These are phyloP conservation scores for Neurospora pannonica DNA, from an alignment of 495 filamentous ascomycete species.

Conservation along the genomic window DNA sequence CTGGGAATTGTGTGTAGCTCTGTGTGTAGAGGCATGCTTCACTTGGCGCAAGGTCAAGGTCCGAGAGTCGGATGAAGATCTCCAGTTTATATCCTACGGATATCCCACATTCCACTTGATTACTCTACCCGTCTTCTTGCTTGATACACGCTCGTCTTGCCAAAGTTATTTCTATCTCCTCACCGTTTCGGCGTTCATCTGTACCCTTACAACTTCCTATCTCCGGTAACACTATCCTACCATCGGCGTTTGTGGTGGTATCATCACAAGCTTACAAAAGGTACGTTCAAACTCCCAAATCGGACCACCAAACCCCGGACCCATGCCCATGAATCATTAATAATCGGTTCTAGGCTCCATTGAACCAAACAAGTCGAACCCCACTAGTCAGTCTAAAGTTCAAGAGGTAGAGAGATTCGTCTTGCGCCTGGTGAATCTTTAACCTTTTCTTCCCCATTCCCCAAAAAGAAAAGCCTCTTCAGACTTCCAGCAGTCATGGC, in stretches of 20 bases:
- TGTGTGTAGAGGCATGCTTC: background rate
- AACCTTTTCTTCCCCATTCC: background rate
- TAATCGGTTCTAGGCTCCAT: background rate
- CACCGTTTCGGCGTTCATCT: background rate
- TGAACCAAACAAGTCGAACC: background rate
- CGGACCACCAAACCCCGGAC: background rate
- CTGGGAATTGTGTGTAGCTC: background rate
- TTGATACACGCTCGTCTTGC: background rate
- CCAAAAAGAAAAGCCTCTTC: background rate
- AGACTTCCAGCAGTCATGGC: slow-evolving; percentile 35
- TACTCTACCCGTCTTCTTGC: background rate
- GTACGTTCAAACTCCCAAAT: background rate
- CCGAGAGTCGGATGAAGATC: background rate
- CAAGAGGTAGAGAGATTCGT: background rate
- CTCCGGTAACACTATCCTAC: background rate
- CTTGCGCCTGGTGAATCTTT: background rate
- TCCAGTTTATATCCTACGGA: background rate
- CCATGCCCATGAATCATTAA: background rate
- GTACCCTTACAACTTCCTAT: background rate
- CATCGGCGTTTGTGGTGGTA: background rate
- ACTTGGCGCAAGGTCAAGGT: background rate
- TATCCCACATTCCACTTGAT: background rate
- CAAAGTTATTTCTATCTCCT: background rate
- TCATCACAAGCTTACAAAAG: background rate
- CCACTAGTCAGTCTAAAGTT: background rate